These are phyloP conservation scores for Heterobasidion parviporum DNA, from an alignment of 1,284 basidiomycete species.

Conservation along the genomic window DNA sequence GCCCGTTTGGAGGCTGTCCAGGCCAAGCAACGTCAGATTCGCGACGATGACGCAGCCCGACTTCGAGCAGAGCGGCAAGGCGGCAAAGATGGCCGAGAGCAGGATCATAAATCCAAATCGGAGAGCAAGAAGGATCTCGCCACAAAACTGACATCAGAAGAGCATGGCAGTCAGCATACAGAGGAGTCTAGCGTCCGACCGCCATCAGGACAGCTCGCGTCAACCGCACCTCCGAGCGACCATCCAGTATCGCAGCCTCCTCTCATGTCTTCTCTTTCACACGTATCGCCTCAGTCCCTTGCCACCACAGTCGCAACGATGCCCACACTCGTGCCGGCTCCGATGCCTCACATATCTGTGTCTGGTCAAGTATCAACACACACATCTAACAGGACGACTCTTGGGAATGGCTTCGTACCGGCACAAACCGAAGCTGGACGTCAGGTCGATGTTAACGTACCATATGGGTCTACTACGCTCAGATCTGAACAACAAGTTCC, in stretches of 20 bases:
- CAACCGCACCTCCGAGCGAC: not conserved
- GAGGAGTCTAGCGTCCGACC: not conserved
- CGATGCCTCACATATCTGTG: not conserved
- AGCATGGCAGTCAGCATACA: not conserved
- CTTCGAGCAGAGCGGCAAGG: not conserved
- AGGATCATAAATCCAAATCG: not conserved
- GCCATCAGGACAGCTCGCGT: not conserved
- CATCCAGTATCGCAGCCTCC: not conserved
- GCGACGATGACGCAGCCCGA: not conserved
- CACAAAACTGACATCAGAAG: not conserved
- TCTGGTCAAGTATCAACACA: not conserved
- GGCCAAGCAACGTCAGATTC: not conserved
- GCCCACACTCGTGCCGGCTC: not conserved
- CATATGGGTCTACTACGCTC: slow-evolving; percentile 8
- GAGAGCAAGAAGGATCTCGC: not conserved
- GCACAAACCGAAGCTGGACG: slow-evolving; percentile 9
- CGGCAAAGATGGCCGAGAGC: not conserved
- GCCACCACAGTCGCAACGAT: not conserved
- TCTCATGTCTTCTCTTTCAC: not conserved
- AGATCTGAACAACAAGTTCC: slow-evolving; percentile 4
- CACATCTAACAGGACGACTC: not conserved
- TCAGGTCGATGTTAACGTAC: slow-evolving; percentile 7
- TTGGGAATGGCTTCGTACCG: slow-evolving; percentile 5
- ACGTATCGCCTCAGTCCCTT: not conserved
- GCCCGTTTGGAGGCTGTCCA: not conserved